Evolutionary conservation across 192 early-diverging fungal species (phyloP), one percentile per base, ranked within the genome.

Genomic region (Rhizoclosmatium globosum): DNA sequence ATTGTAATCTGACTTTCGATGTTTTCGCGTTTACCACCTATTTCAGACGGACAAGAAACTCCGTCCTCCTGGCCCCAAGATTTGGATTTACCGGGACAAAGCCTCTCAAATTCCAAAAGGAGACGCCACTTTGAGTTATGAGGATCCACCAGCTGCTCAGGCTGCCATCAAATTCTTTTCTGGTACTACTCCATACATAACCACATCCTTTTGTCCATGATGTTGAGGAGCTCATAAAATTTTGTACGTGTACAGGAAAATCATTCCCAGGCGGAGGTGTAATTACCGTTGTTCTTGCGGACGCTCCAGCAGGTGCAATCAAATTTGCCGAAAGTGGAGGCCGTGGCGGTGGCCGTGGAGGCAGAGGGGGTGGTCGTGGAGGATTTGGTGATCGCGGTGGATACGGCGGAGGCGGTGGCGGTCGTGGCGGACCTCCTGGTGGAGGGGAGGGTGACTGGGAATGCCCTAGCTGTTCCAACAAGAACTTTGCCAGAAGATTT

Each of bases 121-220:
- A 39, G 93, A 94, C 88, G 92, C 92, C 7, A 94, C 92, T 15
- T 81, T 94, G 15, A 93, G 92, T 2, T 94, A 93, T 81, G 92
- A 92, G 53, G 93, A 94, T 82, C 92, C 93, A 3, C 86, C 83
- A 17, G 85, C 93, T 31, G 87, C 90, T 21, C 89, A 91, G 68
- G 90, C 87, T 58, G 93, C 93, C 4, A 94, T 94, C 58, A 83
- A 91, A 19, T 94, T 92, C 90, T 94, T 94, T 75, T 79, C 90
- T 50, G 91, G 91, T 85, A 87, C 78, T 38, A 65, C 82, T 39
- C 42, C 31, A 6, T 75, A 23, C 73, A 76, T 75, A 7, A 11
- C 58, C 23, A 46, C 48, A 17, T 58, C 31, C 15, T 76, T 42
- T 59, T 47, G 80, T 82, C 47, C 76, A 81, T 66, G 80, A 83